A percentile compares a stretch with the other conserved stretches of the same genome.
Conservation (phyloP, 2,329 filamentous ascomycete species). For the Fusarium hainanense region DNA sequence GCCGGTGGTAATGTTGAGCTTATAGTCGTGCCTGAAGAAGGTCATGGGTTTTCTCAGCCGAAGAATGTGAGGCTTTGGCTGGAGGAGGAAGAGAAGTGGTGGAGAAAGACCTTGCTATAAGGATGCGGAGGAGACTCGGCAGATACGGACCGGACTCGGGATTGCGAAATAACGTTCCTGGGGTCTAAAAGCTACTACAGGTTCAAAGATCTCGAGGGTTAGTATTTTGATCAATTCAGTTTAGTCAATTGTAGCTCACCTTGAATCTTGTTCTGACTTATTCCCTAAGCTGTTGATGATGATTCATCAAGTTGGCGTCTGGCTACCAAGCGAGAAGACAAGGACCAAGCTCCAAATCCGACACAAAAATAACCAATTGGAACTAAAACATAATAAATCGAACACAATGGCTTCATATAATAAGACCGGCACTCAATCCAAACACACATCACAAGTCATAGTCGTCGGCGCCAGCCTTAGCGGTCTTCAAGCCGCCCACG, state of each 20-base stretch:
- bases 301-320: not conserved
- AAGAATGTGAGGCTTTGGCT: conserved; percentile 55
- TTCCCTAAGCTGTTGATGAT: not conserved
- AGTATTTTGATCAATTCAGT: not conserved
- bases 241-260: not conserved
- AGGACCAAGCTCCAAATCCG: not conserved
- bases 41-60: conserved; percentile 60
- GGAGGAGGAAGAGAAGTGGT: conserved; percentile 60
- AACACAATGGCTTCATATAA: not conserved
- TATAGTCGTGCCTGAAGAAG: conserved; percentile 61
- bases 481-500: not conserved
- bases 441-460: not conserved
- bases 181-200: not conserved
- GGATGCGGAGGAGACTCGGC: not conserved
- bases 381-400: not conserved
- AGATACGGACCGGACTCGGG: not conserved
- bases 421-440: rapidly evolving
- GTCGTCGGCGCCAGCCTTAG: not conserved
- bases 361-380: not conserved
- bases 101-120: conserved; percentile 54
- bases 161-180: not conserved
- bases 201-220: not conserved
- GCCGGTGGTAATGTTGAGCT: conserved; percentile 59
- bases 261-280: not conserved
- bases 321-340: not conserved